phyloP scores from a whole-genome alignment of 2,329 filamentous ascomycete species.

The Arthroderma sp. region DNA sequence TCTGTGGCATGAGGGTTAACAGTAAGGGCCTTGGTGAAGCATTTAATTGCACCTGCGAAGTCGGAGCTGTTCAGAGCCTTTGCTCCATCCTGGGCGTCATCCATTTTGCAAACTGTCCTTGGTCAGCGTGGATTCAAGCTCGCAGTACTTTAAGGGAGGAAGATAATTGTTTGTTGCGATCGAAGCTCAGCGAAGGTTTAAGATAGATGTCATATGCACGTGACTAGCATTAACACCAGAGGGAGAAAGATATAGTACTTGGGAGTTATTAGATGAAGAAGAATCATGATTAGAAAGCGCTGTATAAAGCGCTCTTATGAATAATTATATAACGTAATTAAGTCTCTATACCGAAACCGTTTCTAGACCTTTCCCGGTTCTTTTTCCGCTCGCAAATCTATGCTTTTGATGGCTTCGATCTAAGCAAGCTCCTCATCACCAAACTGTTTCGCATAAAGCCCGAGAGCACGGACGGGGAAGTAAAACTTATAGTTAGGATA shows the following conservation, averaged over 20 bases:
- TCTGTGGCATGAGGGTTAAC: conserved; percentile 53
- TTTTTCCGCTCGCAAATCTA: background rate
- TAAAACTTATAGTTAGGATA: conserved; percentile 99
- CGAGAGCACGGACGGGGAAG: conserved; percentile 86
- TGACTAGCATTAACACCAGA: background rate
- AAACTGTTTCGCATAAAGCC: conserved; percentile 68
- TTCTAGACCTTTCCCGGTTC: background rate
- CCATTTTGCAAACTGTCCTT: conserved; percentile 28
- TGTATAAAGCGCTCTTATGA: background rate
- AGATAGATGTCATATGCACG: background rate
- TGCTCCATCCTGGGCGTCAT: conserved; percentile 45
- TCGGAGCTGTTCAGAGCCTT: conserved; percentile 51
- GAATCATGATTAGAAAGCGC: background rate
- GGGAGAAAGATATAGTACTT: background rate
- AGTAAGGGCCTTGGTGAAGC: conserved; percentile 54
- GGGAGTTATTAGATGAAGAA: background rate
- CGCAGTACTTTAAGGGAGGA: background rate
- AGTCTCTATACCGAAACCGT: background rate
- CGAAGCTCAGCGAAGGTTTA: background rate
- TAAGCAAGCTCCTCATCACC: conserved; percentile 47
- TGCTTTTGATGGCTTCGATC: background rate
- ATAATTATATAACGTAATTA: background rate
- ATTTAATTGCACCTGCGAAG: conserved; percentile 54
- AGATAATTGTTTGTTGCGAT: background rate
- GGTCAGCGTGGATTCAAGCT: background rate